A percentile compares a stretch with the other conserved stretches of the same genome.
These are phyloP conservation scores for Phytophthora nicotianae DNA, from an alignment of 352 stramenopile genomes.

Conservation along the genomic window DNA sequence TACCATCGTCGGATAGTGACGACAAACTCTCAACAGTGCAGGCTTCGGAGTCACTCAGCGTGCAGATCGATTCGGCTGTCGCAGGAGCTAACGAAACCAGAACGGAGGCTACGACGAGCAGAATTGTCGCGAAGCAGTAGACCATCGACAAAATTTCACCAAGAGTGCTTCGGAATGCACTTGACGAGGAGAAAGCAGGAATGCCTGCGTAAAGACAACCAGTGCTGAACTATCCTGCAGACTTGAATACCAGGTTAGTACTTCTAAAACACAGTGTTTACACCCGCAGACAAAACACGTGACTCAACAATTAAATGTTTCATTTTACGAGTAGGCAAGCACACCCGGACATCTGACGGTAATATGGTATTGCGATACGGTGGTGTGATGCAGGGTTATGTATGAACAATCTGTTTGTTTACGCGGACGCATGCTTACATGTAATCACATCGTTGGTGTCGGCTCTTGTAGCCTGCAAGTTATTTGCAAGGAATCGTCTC, in stretches of 20 bases:
- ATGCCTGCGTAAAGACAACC: neutral
- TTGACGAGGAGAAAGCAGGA: neutral
- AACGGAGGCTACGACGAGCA: constrained; percentile 8
- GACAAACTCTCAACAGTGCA: constrained; percentile 37
- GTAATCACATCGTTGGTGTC: no score
- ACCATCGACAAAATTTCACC: neutral
- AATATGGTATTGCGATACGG: no score
- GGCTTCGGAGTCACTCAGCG: constrained; percentile 33
- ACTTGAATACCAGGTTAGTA: no score
- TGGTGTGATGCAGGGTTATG: no score
- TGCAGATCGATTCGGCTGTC: constrained; percentile 28
- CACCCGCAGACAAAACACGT: neutral
- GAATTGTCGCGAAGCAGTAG: neutral
- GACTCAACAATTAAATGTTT: no score
- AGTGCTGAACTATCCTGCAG: neutral
- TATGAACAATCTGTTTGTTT: neutral
- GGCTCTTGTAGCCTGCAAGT: no score
- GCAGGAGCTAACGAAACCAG: neutral
- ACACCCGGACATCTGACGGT: no score
- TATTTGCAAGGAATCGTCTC: no score
- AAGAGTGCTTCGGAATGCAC: neutral
- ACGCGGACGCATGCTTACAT: neutral
- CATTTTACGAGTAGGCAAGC: no score
- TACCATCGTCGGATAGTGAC: constrained; percentile 29
- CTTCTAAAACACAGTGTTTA: no score